Evolutionary conservation across 805 yeast species (phyloP).

Genomic region (Ogataea zsoltii): DNA sequence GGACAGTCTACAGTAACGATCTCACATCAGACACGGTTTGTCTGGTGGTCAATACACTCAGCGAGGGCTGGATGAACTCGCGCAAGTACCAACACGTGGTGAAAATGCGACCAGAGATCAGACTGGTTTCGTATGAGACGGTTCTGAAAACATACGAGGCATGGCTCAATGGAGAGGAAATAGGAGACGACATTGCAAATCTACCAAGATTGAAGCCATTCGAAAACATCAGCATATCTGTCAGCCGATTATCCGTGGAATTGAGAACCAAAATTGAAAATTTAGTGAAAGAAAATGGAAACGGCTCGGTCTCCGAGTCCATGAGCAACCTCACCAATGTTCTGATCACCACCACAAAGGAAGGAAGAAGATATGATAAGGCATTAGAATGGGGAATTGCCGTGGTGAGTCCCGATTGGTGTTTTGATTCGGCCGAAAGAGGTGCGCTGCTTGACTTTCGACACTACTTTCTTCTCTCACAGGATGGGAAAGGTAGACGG

Average conservation of each 20-base stretch:
- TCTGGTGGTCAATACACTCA: conserved; percentile 27
- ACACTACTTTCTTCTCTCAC: conserved; percentile 38
- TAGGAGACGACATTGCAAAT: conserved; percentile 2
- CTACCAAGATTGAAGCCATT: conserved; percentile 40
- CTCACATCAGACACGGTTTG: conserved; percentile 29
- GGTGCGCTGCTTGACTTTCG: conserved; percentile 41
- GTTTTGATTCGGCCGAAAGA: conserved; percentile 46
- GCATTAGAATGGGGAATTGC: conserved; percentile 57
- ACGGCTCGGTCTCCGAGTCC: conserved; percentile 52
- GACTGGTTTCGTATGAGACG: conserved; percentile 49
- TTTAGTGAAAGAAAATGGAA: conserved; percentile 39
- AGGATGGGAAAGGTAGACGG: conserved; percentile 24
- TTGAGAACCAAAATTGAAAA: conserved; percentile 30
- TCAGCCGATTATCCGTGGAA: conserved; percentile 30
- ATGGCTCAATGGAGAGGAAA: conserved; percentile 56
- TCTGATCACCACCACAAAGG: conserved; percentile 49
- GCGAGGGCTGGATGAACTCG: conserved; percentile 38
- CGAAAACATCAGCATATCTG: conserved; percentile 42
- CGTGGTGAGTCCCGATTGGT: conserved; percentile 55
- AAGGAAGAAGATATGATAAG: conserved; percentile 54
- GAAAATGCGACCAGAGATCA: conserved; percentile 54
- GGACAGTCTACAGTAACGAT: conserved; percentile 24
- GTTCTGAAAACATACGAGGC: conserved; percentile 45
- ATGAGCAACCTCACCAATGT: conserved; percentile 45
- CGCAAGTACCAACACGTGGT: conserved; percentile 55